Conservation (phyloP, 441 rosid genomes). For the Euphorbia corollata region DNA sequence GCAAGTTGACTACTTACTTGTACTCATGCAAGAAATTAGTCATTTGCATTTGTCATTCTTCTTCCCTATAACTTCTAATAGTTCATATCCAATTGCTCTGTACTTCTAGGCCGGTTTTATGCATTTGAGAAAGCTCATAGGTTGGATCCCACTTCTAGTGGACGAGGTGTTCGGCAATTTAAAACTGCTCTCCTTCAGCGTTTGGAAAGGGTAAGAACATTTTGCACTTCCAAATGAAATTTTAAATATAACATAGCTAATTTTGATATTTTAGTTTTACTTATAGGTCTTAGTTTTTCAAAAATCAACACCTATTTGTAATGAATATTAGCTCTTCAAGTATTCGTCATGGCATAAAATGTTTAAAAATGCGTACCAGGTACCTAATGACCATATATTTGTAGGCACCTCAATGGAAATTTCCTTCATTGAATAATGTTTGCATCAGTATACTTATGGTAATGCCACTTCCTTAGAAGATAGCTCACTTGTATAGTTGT, state of each 20-base stretch:
- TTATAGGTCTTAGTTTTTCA: not conserved
- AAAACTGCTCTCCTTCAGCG: slow-evolving; percentile 98
- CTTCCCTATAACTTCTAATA: not conserved
- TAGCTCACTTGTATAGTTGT: not conserved
- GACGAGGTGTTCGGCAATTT: slow-evolving; percentile 96
- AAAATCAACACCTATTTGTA: not conserved
- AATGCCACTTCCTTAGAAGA: too few relatives aligned
- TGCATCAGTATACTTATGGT: too few relatives aligned
- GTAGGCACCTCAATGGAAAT: not conserved
- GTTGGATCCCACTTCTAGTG: slow-evolving; percentile 93
- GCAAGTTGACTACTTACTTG: not conserved
- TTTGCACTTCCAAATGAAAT: not conserved
- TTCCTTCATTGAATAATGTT: not conserved
- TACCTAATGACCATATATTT: not conserved
- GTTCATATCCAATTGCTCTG: not conserved
- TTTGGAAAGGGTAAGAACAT: slow-evolving; percentile 69
- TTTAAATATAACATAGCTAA: not conserved
- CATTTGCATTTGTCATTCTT: not conserved
- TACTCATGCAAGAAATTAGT: not conserved
- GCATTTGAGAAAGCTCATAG: slow-evolving; percentile 96
- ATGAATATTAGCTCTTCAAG: not conserved
- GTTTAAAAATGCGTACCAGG: not conserved
- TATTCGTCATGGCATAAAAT: not conserved
- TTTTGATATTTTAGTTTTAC: not conserved
- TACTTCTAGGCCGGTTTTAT: slow-evolving; percentile 73